A percentile compares a stretch with the other conserved stretches of the same genome.
Conservation (phyloP, 2,329 filamentous ascomycete genomes). For the Cladophialophora bantiana region DNA sequence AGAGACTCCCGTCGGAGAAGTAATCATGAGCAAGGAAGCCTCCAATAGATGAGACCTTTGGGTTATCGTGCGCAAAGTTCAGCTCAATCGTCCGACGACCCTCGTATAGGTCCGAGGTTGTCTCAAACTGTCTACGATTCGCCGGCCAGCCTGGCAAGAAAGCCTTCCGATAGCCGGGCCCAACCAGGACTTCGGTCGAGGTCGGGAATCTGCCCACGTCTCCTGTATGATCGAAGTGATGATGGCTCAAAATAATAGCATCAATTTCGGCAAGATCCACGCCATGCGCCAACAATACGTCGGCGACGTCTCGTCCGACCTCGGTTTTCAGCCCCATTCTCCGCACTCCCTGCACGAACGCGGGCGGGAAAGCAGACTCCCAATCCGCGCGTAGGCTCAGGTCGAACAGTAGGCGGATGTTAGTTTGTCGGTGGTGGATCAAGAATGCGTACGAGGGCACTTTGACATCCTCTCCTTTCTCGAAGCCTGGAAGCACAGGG, state of each 20-base stretch:
- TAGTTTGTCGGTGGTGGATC: slow-evolving; percentile 51
- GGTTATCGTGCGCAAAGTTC: slow-evolving; percentile 44
- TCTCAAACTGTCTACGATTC: slow-evolving; percentile 47
- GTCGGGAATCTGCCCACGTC: slow-evolving; percentile 57
- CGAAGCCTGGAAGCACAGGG: slow-evolving; percentile 16
- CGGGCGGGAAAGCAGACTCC: slow-evolving; percentile 27
- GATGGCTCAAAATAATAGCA: slow-evolving; percentile 40
- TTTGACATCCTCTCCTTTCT: not conserved
- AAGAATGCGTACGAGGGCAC: slow-evolving; percentile 47
- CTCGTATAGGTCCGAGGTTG: slow-evolving; percentile 39
- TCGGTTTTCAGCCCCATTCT: slow-evolving; percentile 6
- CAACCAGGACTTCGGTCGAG: slow-evolving; percentile 59
- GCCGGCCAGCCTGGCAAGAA: slow-evolving; percentile 58
- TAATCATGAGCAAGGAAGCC: slow-evolving; percentile 50
- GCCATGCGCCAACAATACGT: slow-evolving; percentile 32
- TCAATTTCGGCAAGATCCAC: slow-evolving; percentile 26
- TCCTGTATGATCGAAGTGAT: slow-evolving; percentile 56
- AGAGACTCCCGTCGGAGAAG: slow-evolving; percentile 52
- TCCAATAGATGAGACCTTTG: slow-evolving; percentile 49
- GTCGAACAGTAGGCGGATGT: slow-evolving; percentile 46
- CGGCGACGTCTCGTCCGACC: slow-evolving; percentile 33
- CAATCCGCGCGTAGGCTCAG: slow-evolving; percentile 43
- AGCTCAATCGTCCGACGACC: slow-evolving; percentile 44
- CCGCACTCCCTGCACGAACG: slow-evolving; percentile 10
- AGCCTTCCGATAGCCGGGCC: slow-evolving; percentile 58